Base-by-base conservation (phyloP, 345 rosid genomes). In the Pistacia atlantica region DNA sequence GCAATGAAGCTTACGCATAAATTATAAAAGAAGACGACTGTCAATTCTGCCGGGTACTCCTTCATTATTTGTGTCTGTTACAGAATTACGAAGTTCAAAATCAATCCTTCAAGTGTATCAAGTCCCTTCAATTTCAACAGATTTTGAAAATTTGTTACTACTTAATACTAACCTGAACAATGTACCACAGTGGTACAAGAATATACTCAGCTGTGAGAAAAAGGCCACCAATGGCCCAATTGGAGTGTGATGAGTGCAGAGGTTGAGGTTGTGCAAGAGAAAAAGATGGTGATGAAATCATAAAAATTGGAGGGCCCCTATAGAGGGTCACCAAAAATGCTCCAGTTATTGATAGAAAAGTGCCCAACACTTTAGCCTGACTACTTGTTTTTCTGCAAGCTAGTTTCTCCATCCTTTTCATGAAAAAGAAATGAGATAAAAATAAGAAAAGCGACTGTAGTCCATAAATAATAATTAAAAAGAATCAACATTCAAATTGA, bases 21-120 rank as follows among this genome's bases (percentile, higher is more conserved):
- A 85, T 95, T 92, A 83, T 93, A 93, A 35, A 84, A 86, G 89
- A 90, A 96, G 66, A 91, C 85, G n/a, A 93, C 98, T 0, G 91
- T 92, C 17, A 92, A 67, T 72, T 96, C 99, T 4, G 92, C 92
- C 0, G 98, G 98, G 82, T 96, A 96, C 74, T 88, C 95, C 84
- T 85, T 87, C 97, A 96, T 88, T 67, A 92, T 90, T 78, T 90
- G 93, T 37, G 92, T 80, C 98, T 96, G 89, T 42, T 63, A 71
- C 35, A 75, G 65, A 31, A 72, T 49, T 13, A 59, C 42, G 64
- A 48, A 38, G 3, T 35, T 5, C 33, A 55, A 65, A 11, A 14
- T 52, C 5, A 18, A 2, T 6, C 37, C 35, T 74, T 14, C 35
- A 14, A 55, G 25, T 38, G 9, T 1, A 31, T 31, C 33, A 31